These are phyloP conservation scores for Mycena epipterygia DNA, from an alignment of 768 basidiomycete genomes.

Conservation along the genomic window DNA sequence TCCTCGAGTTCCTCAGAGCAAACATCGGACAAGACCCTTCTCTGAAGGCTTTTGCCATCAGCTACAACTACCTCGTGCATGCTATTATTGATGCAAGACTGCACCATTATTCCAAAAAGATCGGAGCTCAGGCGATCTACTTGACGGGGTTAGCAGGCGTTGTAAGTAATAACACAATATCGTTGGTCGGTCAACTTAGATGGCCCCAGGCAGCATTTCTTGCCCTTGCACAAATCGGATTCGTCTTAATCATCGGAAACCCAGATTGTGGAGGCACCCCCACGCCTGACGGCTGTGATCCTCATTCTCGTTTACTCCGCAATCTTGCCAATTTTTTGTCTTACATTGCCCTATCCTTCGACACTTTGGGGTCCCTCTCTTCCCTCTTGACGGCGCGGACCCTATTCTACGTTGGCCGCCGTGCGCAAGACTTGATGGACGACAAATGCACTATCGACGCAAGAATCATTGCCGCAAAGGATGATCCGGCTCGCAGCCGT, in stretches of 20 bases:
- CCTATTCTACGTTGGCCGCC: neutral
- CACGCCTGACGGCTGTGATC: neutral
- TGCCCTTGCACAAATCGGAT: neutral
- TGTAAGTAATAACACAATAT: neutral
- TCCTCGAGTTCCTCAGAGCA: neutral
- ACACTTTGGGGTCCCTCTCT: neutral
- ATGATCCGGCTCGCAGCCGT: neutral
- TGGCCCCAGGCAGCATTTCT: neutral
- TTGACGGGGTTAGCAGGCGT: neutral
- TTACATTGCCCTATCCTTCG: conserved; percentile 4
- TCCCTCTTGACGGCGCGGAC: neutral
- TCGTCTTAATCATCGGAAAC: neutral
- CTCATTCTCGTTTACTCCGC: neutral
- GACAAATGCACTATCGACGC: neutral
- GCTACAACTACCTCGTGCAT: neutral
- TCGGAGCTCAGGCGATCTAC: neutral
- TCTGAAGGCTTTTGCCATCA: neutral
- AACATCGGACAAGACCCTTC: neutral
- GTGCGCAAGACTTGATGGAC: conserved; percentile 1
- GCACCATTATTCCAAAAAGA: neutral
- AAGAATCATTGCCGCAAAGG: neutral
- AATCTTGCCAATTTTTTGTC: neutral
- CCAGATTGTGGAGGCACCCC: neutral
- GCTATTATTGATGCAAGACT: neutral
- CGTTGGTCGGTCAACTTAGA: neutral